Percentiles rank a stretch among this genome's conserved stretches.
Evolutionary conservation across 108 stramenopile genomes (phyloP).

Genomic region (Phaeodactylum tricornutum): DNA sequence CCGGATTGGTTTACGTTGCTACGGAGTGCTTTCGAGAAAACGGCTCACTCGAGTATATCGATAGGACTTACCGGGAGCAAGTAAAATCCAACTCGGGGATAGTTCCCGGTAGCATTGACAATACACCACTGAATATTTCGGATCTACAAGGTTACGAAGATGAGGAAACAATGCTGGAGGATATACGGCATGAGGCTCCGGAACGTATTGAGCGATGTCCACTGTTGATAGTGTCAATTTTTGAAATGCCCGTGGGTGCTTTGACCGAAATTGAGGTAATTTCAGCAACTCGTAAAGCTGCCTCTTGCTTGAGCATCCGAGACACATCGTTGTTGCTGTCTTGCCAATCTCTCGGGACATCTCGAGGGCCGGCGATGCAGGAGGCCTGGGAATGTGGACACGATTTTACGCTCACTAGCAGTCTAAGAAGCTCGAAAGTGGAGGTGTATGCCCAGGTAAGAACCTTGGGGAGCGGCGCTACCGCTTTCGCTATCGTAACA

Average conservation of each 20-base stretch:
- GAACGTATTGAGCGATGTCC: constrained; percentile 13
- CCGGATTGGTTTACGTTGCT: constrained; percentile 56
- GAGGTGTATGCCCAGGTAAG: too few species aligned
- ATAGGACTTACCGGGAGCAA: constrained; percentile 23
- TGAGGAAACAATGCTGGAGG: constrained; percentile 58
- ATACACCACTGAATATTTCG: constrained; percentile 9
- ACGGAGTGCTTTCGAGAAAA: not conserved
- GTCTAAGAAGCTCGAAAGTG: too few species aligned
- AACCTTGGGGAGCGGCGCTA: constrained; percentile 33
- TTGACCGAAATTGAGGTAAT: constrained; percentile 66
- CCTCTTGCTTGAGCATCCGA: constrained; percentile 23
- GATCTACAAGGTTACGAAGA: constrained; percentile 75
- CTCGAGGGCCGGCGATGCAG: too few species aligned
- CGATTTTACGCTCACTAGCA: too few species aligned
- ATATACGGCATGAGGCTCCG: constrained; percentile 18
- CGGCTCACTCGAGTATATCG: constrained; percentile 7
- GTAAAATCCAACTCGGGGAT: constrained; percentile 51
- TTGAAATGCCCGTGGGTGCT: constrained; percentile 77
- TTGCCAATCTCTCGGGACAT: too few species aligned
- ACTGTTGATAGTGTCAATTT: constrained; percentile 58
- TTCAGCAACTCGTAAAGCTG: constrained; percentile 42
- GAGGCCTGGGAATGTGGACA: too few species aligned
- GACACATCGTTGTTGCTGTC: too few species aligned
- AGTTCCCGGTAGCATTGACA: constrained; percentile 54
- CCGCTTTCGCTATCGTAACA: constrained; percentile 29